These are phyloP conservation scores for Euphorbia schlechtendalii DNA, from an alignment of 441 rosid genomes.

Conservation along the genomic window DNA sequence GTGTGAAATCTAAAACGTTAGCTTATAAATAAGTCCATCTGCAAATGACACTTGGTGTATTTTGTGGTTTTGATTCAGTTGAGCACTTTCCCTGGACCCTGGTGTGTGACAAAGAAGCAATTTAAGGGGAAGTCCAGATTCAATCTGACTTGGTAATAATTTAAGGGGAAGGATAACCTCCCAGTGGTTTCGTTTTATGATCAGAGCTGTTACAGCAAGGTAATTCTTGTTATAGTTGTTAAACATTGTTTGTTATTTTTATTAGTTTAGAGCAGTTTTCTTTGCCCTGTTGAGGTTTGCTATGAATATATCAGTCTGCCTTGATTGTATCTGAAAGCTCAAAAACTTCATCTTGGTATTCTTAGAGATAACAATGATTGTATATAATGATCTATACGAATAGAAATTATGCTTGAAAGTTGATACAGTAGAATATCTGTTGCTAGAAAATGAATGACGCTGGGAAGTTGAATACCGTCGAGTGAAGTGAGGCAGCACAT, in stretches of 20 bases:
- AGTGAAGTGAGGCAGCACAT: not conserved
- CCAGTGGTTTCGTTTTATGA: not conserved
- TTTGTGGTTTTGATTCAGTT: constrained; percentile 33
- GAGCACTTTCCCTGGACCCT: constrained; percentile 66
- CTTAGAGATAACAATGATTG: not conserved
- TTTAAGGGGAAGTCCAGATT: constrained; percentile 56
- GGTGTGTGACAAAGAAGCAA: constrained; percentile 73
- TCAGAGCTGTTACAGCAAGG: not conserved
- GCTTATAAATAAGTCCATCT: too few species aligned
- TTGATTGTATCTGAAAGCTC: not conserved
- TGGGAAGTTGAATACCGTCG: not conserved
- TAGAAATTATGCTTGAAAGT: not conserved
- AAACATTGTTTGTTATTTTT: not conserved
- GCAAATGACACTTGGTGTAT: not conserved
- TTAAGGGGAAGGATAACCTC: not conserved
- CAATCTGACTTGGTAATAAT: constrained; percentile 42
- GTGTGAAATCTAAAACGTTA: too few species aligned
- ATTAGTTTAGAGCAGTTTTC: too few species aligned
- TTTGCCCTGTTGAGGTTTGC: not conserved
- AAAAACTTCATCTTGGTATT: not conserved
- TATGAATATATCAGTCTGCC: not conserved
- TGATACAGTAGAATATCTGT: not conserved
- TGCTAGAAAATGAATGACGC: not conserved
- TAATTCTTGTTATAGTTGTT: constrained; percentile 1
- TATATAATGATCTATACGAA: not conserved